Conservation (phyloP, 139 green algal species). For the Tetradesmus obliquus region DNA sequence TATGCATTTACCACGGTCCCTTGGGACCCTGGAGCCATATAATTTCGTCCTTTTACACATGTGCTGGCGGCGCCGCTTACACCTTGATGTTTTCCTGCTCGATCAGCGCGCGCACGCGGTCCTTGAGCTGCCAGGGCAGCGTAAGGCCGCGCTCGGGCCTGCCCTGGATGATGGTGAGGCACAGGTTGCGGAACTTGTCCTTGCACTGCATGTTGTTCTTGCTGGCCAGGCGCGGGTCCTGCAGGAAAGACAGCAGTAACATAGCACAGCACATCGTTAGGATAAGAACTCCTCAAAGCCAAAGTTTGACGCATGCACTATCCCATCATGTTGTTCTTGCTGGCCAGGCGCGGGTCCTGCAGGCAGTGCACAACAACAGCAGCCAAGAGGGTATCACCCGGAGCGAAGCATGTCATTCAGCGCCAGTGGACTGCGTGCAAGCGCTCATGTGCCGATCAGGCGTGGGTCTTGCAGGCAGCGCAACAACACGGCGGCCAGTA, state of each 20-base stretch:
- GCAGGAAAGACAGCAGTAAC: background rate
- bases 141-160: constrained; percentile 43
- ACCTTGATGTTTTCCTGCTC: constrained; percentile 54
- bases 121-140: constrained; percentile 47
- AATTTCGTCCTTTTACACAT: too few relatives aligned
- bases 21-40: too few relatives aligned
- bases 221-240: constrained; percentile 43
- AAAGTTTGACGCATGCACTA: constrained; percentile 3
- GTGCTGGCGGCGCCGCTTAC: background rate
- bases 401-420: background rate
- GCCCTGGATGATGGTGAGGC: constrained; percentile 51
- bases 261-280: constrained; percentile 25
- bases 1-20: too few relatives aligned
- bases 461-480: background rate
- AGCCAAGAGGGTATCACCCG: background rate
- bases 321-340: constrained; percentile 33
- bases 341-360: constrained; percentile 12
- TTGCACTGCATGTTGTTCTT: constrained; percentile 55
- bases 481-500: too few relatives aligned
- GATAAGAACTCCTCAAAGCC: background rate
- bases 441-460: background rate
- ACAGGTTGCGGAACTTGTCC: constrained; percentile 55
- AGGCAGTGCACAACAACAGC: background rate
- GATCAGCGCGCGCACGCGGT: constrained; percentile 39
- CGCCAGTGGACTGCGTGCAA: background rate